Base-by-base conservation (phyloP, 208 protist genomes). In the Borovskyia barvae region DNA sequence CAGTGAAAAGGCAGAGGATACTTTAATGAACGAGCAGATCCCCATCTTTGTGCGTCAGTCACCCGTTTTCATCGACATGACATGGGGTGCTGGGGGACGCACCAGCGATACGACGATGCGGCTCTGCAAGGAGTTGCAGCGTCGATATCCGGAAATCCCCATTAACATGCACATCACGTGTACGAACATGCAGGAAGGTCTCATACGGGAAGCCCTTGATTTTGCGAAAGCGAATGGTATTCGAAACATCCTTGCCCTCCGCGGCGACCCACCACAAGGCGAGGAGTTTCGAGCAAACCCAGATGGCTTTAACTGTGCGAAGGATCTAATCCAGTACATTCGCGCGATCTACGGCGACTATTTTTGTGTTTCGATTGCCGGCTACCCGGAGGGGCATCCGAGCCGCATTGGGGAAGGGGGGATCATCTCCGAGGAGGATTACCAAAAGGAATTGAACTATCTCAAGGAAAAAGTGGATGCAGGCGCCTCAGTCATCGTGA, bases 381-480 rank as follows among this genome's bases (percentile, higher is more conserved):
- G 92, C 12, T 97, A 95, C 59, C 86, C 87, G 3, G 96, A 98
- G 72, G 89, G 88, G 0, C 97, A 98, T 75, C 80, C 80, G 12
- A 70, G 68, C 50, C 53, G 58, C 20, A 78, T 87, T 30, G 29
- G 61, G 47, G 55, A 52, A 17, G 62, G 75, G 49, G 77, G 73
- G 43, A 71, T 56, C 53, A 81, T 87, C 25, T 90, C 96, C 1
- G 46, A 67, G 3, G 70, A 75, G 19, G 75, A 80, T 26, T 87
- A 87, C 33, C 70, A 88, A 42, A 60, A 83, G 24, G 95, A 98
- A 64, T 53, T 98, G 41, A 20, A 67, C 15, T 85, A 98, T 61
- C 81, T 99, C 9, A 98, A 98, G 66, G 78, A 79, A 19, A 99
- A 99, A 71, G 90, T 99, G 24, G 97, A 98, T 56, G 97, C 96